phyloP scores from a whole-genome alignment of 306 rosid species.

The Lathyrus aphaca region DNA sequence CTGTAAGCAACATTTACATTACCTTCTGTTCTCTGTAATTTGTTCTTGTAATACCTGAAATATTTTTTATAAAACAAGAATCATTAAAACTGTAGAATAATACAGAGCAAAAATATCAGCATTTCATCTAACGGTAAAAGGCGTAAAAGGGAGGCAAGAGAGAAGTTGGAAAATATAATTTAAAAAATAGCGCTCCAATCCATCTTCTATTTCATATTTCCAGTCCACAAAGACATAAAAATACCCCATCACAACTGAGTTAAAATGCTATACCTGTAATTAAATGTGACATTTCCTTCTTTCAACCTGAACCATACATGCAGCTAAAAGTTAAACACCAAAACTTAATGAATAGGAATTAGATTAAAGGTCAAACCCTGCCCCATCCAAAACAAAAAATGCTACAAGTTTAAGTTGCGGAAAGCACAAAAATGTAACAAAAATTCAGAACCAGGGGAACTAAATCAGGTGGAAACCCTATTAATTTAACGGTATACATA shows the following conservation, averaged over 20 bases:
- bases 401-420: background rate
- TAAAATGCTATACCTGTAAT: constrained; percentile 56
- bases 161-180: constrained; percentile 7
- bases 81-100: constrained; percentile 24
- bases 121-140: constrained; percentile 11
- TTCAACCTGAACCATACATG: constrained; percentile 66
- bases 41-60: constrained; percentile 65
- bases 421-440: background rate
- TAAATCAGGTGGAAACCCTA: background rate
- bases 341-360: constrained; percentile 34
- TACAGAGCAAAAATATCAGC: constrained; percentile 3
- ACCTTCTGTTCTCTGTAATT: constrained; percentile 79
- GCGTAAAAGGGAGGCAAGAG: background rate
- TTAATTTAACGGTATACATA: background rate
- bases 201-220: constrained; percentile 24
- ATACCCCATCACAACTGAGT: background rate
- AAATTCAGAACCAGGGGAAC: background rate
- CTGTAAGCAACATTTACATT: constrained; percentile 28
- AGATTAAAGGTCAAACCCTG: background rate
- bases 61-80: constrained; percentile 15
- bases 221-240: constrained; percentile 21
- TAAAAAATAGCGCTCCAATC: constrained; percentile 7
- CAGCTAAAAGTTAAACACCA: constrained; percentile 38
- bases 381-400: background rate
- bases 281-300: constrained; percentile 70